These are phyloP conservation scores for Delonix regia DNA, from an alignment of 306 rosid genomes.

Conservation along the genomic window DNA sequence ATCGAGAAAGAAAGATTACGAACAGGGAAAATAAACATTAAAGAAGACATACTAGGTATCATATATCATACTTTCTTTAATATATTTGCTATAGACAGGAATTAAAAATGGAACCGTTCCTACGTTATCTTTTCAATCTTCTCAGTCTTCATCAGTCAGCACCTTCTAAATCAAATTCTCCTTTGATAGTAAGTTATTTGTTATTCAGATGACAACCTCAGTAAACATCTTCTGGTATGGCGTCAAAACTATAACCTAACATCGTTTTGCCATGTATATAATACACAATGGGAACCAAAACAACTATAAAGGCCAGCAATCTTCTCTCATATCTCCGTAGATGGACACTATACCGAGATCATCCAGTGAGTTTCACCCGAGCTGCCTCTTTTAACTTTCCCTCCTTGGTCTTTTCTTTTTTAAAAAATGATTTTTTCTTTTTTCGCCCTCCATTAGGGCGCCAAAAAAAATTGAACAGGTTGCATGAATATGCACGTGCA, in stretches of 20 bases:
- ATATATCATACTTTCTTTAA: background rate
- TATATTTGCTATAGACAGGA: background rate
- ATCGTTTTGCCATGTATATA: background rate
- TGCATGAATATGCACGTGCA: constrained; percentile 49
- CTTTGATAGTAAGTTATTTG: too few species aligned
- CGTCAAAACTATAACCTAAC: background rate
- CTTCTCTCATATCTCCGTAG: constrained; percentile 10
- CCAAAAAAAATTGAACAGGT: constrained; percentile 47
- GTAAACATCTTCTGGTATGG: background rate
- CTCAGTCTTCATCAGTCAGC: background rate
- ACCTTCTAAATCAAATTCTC: background rate
- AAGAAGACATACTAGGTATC: background rate
- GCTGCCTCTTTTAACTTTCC: constrained; percentile 18
- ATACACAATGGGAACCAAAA: constrained; percentile 25
- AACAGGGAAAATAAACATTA: background rate
- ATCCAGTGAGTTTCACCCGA: constrained; percentile 22
- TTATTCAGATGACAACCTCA: background rate
- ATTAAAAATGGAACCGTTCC: background rate
- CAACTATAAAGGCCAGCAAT: constrained; percentile 13
- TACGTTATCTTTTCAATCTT: background rate
- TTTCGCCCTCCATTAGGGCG: constrained; percentile 40
- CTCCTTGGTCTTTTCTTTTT: background rate
- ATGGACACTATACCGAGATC: background rate
- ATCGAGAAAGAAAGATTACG: background rate
- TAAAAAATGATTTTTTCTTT: background rate